Evolutionary conservation across 495 filamentous ascomycete species (phyloP).

Genomic region (Corynascus novoguineensis): DNA sequence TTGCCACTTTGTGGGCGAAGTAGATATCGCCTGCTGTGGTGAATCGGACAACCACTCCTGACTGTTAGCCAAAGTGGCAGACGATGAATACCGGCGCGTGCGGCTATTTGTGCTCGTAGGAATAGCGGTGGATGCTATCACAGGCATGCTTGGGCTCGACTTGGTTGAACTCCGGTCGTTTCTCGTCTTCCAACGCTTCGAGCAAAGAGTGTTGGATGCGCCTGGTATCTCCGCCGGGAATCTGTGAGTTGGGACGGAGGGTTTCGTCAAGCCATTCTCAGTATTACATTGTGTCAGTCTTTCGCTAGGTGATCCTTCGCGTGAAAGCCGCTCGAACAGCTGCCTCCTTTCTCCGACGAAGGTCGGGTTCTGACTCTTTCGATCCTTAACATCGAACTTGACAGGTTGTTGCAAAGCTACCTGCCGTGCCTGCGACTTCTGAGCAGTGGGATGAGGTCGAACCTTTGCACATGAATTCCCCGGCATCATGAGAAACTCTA

Average conservation of each 20-base stretch:
- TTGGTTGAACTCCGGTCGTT: slow-evolving; percentile 7
- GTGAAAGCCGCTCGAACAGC: slow-evolving; percentile 28
- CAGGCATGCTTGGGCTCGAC: slow-evolving; percentile 18
- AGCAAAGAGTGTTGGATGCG: background rate
- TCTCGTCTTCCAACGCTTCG: background rate
- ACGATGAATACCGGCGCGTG: background rate
- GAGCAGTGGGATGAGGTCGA: background rate
- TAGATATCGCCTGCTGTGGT: background rate
- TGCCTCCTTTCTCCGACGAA: slow-evolving; percentile 31
- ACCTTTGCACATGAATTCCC: background rate
- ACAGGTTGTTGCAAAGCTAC: too few relatives aligned
- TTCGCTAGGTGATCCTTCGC: slow-evolving; percentile 17
- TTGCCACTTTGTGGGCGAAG: background rate
- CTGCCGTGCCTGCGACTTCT: background rate
- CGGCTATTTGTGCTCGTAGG: slow-evolving; percentile 11
- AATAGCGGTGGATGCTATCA: slow-evolving; percentile 20
- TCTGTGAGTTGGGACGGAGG: too few relatives aligned
- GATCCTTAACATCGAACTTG: background rate
- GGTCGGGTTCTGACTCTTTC: slow-evolving; percentile 24
- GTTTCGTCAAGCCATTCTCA: too few relatives aligned
- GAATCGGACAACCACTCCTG: background rate
- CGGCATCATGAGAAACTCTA: too few relatives aligned
- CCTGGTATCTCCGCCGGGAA: background rate
- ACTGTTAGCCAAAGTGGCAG: background rate
- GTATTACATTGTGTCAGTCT: background rate